Percentiles rank a stretch among this genome's conserved stretches.
Evolutionary conservation across 1,139 yeast genomes (phyloP).

Genomic region (Debaryomyces subglobosus): DNA sequence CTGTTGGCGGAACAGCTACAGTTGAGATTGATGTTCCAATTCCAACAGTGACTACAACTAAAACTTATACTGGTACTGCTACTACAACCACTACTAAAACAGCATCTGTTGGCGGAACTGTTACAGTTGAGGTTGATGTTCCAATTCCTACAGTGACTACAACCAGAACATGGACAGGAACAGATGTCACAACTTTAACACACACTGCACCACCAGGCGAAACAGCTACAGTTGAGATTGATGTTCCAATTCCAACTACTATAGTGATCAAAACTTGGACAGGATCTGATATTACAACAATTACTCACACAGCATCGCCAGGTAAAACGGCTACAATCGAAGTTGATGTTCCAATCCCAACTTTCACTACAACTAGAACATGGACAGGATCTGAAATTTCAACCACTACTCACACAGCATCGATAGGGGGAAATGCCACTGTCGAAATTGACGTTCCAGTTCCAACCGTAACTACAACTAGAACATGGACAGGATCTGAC

Average conservation of each 20-base stretch:
- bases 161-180: too few relatives aligned
- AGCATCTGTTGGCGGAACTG: conserved; percentile 1
- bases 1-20: not conserved
- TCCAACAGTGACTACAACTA: not conserved
- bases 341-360: conserved; percentile 9
- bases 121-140: conserved; percentile 12
- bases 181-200: too few relatives aligned
- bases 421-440: not conserved
- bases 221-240: too few relatives aligned
- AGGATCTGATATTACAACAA: conserved; percentile 9
- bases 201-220: too few relatives aligned
- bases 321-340: not conserved
- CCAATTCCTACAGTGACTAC: conserved; percentile 15
- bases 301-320: conserved; percentile 11
- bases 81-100: not conserved
- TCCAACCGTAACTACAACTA: conserved; percentile 9
- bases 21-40: not conserved
- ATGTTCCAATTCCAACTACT: conserved; percentile 5
- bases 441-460: conserved; percentile 10
- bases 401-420: conserved; percentile 8
- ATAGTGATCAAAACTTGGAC: conserved; percentile 8
- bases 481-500: conserved; percentile 6
- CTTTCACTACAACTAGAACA: conserved; percentile 10
- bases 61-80: not conserved
- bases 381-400: conserved; percentile 13